These are phyloP conservation scores for Arthrobotrys sphaeroides DNA, from an alignment of 2,329 filamentous ascomycete species.

Conservation along the genomic window DNA sequence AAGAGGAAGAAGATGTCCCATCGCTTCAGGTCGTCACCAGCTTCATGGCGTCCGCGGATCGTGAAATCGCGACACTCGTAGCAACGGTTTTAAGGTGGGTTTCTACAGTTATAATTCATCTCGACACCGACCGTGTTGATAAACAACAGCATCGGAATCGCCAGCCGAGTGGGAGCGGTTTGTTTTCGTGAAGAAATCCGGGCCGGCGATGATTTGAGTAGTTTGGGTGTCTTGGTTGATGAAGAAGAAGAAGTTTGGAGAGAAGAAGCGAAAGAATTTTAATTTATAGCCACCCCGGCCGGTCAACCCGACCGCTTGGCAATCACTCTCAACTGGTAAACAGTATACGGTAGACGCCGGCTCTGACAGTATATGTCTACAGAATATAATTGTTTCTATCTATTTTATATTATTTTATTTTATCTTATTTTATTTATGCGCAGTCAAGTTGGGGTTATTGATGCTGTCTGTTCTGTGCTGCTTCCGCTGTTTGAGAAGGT, in stretches of 20 bases:
- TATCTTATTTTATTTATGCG: background rate
- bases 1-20: slow-evolving; percentile 24
- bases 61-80: slow-evolving; percentile 69
- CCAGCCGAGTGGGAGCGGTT: slow-evolving; percentile 68
- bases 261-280: slow-evolving; percentile 57
- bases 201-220: slow-evolving; percentile 70
- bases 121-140: slow-evolving; percentile 68
- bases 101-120: slow-evolving; percentile 65
- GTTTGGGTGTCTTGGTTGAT: slow-evolving; percentile 72
- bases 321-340: too few relatives aligned
- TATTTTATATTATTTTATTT: background rate
- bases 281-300: slow-evolving; percentile 25
- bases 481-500: slow-evolving; percentile 28
- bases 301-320: too few relatives aligned
- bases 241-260: slow-evolving; percentile 62
- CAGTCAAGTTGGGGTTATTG: background rate
- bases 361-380: background rate
- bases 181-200: background rate
- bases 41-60: slow-evolving; percentile 70
- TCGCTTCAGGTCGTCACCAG: slow-evolving; percentile 72
- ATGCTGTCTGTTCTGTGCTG: background rate
- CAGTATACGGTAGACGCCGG: too few relatives aligned
- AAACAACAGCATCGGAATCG: slow-evolving; percentile 68
- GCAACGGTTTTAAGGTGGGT: slow-evolving; percentile 81
- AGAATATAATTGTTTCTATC: background rate